Evolutionary conservation across 2,329 filamentous ascomycete genomes (phyloP).

Genomic region (Pseudopithomyces maydicus): DNA sequence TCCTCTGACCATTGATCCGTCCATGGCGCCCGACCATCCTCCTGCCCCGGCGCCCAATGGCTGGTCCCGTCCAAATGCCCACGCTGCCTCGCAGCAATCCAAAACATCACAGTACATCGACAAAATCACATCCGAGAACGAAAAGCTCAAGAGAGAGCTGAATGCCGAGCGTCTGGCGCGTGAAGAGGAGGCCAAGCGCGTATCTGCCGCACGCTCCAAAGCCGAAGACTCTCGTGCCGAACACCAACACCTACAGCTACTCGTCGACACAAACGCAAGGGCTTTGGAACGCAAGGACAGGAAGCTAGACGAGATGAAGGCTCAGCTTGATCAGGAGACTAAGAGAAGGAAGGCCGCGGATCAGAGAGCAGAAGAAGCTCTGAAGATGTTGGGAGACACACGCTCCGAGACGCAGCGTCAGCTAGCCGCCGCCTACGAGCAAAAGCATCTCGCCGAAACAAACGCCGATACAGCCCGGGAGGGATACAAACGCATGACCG

Average conservation of each 20-base stretch:
- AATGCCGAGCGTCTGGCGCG: constrained; percentile 53
- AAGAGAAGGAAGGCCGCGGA: constrained; percentile 64
- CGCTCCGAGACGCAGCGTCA: constrained; percentile 64
- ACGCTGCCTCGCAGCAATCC: constrained; percentile 31
- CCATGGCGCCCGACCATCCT: constrained; percentile 27
- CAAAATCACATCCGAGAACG: constrained; percentile 79
- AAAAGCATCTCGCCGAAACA: constrained; percentile 59
- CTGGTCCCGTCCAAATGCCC: constrained; percentile 34
- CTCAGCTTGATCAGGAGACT: constrained; percentile 67
- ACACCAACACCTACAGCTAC: constrained; percentile 71
- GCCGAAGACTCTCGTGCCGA: constrained; percentile 71
- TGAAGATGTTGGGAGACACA: constrained; percentile 67
- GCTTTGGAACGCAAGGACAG: constrained; percentile 74
- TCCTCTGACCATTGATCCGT: constrained; percentile 36
- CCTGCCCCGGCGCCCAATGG: constrained; percentile 19
- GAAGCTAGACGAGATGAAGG: constrained; percentile 71
- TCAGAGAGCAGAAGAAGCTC: constrained; percentile 64
- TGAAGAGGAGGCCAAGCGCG: constrained; percentile 72
- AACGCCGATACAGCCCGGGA: constrained; percentile 72
- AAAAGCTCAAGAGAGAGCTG: constrained; percentile 72
- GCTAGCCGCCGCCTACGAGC: constrained; percentile 61
- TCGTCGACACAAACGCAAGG: constrained; percentile 73
- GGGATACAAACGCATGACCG: constrained; percentile 72
- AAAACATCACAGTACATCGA: constrained; percentile 64
- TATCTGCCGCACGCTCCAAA: constrained; percentile 71